Conservation (phyloP, 2,329 filamentous ascomycete species). For the Phaeosphaeriaceae sp. region DNA sequence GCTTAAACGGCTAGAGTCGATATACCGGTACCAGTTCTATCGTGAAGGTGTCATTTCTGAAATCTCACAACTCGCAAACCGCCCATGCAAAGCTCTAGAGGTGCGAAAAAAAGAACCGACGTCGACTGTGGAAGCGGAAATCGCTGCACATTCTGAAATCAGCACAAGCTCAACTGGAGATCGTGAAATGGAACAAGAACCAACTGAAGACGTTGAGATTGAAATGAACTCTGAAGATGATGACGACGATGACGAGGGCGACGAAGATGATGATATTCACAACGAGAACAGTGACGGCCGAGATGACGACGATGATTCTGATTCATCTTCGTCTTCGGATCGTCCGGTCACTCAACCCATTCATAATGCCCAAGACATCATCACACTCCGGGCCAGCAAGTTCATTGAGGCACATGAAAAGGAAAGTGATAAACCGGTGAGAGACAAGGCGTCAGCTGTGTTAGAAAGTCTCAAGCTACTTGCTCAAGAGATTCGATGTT, state of each 20-base stretch:
- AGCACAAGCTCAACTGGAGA: slow-evolving; percentile 34
- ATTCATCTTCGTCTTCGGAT: slow-evolving; percentile 63
- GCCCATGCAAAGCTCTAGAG: slow-evolving; percentile 44
- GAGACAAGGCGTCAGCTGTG: slow-evolving; percentile 78
- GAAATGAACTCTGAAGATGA: slow-evolving; percentile 61
- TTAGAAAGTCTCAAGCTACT: slow-evolving; percentile 74
- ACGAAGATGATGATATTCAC: slow-evolving; percentile 59
- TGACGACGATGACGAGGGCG: slow-evolving; percentile 61
- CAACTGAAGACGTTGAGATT: slow-evolving; percentile 60
- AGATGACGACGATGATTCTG: slow-evolving; percentile 68
- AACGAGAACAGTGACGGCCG: slow-evolving; percentile 67
- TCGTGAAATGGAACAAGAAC: slow-evolving; percentile 50
- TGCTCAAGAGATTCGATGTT: slow-evolving; percentile 72
- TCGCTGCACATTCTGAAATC: slow-evolving; percentile 28
- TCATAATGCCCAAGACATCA: slow-evolving; percentile 70
- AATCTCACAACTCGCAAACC: slow-evolving; percentile 77
- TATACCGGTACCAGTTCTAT: slow-evolving; percentile 96
- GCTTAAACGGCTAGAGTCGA: slow-evolving; percentile 78
- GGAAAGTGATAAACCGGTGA: slow-evolving; percentile 74
- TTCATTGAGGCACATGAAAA: slow-evolving; percentile 86
- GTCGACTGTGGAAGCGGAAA: slow-evolving; percentile 30
- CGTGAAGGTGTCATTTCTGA: slow-evolving; percentile 94
- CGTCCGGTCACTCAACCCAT: slow-evolving; percentile 28
- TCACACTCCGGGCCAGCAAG: slow-evolving; percentile 76
- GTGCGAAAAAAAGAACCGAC: slow-evolving; percentile 36